Evolutionary conservation across 345 rosid genomes (phyloP).

Genomic region (Dipteronia dyeriana): DNA sequence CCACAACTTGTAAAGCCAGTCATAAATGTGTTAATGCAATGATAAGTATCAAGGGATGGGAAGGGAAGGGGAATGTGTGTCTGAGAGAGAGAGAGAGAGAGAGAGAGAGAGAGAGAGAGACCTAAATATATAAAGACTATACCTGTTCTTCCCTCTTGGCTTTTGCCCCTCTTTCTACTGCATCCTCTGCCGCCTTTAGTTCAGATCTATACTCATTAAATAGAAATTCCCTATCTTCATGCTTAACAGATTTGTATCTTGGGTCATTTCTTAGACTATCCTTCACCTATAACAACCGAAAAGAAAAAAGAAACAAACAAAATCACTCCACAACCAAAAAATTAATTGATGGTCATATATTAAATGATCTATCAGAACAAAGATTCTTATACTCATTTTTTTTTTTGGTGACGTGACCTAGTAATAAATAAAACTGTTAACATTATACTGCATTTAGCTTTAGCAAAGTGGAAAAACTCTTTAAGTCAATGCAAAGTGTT

Average conservation of each 20-base stretch:
- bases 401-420: background rate
- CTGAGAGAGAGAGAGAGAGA: background rate
- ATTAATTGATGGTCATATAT: background rate
- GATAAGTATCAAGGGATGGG: background rate
- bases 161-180: constrained; percentile 65
- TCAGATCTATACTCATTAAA: constrained; percentile 78
- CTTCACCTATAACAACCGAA: constrained; percentile 60
- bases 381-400: background rate
- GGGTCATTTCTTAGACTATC: constrained; percentile 83
- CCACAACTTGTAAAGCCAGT: background rate
- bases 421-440: background rate
- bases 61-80: background rate
- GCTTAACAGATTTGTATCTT: constrained; percentile 74
- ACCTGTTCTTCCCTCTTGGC: constrained; percentile 87
- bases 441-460: background rate
- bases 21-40: background rate
- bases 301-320: background rate
- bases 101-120: background rate
- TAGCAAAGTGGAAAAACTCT: background rate
- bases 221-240: constrained; percentile 78
- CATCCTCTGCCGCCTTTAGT: constrained; percentile 68
- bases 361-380: background rate
- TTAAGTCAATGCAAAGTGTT: background rate
- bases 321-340: background rate
- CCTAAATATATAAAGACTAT: constrained; percentile 1